A percentile compares a stretch with the other conserved stretches of the same genome.
phyloP scores from a whole-genome alignment of 2,329 filamentous ascomycete species.

The Ceratocystis lukuohia region DNA sequence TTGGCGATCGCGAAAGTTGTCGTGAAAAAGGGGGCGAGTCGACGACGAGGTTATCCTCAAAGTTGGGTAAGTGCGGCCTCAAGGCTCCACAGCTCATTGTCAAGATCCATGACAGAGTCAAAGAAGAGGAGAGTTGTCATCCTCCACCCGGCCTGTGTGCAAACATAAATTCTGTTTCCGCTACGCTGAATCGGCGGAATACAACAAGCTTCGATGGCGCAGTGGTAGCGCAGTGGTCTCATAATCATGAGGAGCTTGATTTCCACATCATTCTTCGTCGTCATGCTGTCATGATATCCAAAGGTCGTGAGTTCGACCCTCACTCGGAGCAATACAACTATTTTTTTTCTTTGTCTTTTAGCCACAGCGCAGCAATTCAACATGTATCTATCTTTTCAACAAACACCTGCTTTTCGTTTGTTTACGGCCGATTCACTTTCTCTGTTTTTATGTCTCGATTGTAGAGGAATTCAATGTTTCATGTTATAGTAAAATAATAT shows the following conservation, averaged over 20 bases:
- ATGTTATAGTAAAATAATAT: not conserved
- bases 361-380: too few species aligned
- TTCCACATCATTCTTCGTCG: not conserved
- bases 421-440: not conserved
- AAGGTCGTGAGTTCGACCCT: constrained; percentile 22
- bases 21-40: too few species aligned
- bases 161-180: not conserved
- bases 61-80: too few species aligned
- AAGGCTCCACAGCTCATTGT: too few species aligned
- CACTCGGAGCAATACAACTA: constrained; percentile 17
- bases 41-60: too few species aligned
- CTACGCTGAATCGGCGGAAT: not conserved
- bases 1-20: too few species aligned
- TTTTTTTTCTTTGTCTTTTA: not conserved
- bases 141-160: not conserved
- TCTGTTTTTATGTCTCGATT: not conserved
- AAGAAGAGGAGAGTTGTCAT: too few species aligned
- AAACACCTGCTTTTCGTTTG: not conserved
- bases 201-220: constrained; percentile 20
- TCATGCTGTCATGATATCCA: constrained; percentile 16
- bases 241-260: constrained; percentile 20
- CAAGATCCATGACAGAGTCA: too few species aligned
- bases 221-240: constrained; percentile 20
- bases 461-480: not conserved
- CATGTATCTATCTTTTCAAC: not conserved